A percentile compares a stretch with the other conserved stretches of the same genome.
Conservation (phyloP, 73 alveolate genomes). For the Blepharisma japonicum region DNA sequence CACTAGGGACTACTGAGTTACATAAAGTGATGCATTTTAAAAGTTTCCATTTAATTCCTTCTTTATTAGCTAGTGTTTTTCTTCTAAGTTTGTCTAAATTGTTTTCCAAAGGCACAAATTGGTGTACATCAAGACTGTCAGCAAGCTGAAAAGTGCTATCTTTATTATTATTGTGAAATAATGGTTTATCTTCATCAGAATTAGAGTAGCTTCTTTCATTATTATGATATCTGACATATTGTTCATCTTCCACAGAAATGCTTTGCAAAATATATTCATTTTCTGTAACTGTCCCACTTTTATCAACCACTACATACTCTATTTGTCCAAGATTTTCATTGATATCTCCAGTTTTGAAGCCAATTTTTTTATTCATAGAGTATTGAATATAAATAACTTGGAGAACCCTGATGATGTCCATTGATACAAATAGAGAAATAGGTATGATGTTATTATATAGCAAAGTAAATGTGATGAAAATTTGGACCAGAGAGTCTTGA, state of each 20-base stretch:
- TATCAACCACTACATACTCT: conserved; percentile 88
- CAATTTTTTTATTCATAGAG: conserved; percentile 45
- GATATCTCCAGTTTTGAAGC: conserved; percentile 65
- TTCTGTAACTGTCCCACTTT: conserved; percentile 95
- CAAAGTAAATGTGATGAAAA: conserved; percentile 68
- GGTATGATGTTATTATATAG: conserved; percentile 80
- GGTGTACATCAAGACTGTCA: too few species aligned
- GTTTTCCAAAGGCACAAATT: too few species aligned
- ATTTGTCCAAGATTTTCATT: conserved; percentile 93
- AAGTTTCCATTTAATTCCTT: not conserved
- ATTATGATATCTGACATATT: too few species aligned
- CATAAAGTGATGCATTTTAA: not conserved
- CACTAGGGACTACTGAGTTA: not conserved
- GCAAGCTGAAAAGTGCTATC: too few species aligned
- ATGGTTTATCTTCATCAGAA: too few species aligned
- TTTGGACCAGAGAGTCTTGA: conserved; percentile 39
- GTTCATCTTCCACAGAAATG: too few species aligned
- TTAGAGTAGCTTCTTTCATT: too few species aligned
- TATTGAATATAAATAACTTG: conserved; percentile 60
- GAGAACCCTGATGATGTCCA: conserved; percentile 67
- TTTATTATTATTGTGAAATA: too few species aligned
- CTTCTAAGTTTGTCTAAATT: too few species aligned
- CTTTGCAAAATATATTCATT: conserved; percentile 39
- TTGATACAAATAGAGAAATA: conserved; percentile 73
- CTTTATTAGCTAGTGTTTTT: too few species aligned